Base-by-base conservation (phyloP, 2,329 filamentous ascomycete genomes). In the Cladophialophora exuberans region DNA sequence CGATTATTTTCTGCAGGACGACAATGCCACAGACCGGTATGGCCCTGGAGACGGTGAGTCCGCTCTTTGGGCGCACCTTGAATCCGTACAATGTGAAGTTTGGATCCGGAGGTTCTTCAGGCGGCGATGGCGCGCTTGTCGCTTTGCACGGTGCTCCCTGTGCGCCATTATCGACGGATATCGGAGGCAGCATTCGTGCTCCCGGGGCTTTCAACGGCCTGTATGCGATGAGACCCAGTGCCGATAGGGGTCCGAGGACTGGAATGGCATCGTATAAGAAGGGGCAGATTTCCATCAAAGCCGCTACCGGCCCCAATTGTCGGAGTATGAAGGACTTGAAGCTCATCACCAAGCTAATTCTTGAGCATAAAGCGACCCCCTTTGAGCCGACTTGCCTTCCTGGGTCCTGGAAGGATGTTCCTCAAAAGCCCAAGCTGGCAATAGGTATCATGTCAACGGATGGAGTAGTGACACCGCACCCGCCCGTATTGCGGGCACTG, bases 71-170 rank as follows among this genome's bases (percentile, higher is more conserved):
- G 1, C 85, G 85, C 28, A 82, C 82, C 0, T 68, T 86, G 1
- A 88, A 87, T 64, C 86, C 87, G 0, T 73, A 79, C 52, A 87
- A 87, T 54, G 75, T 80, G 1, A 71, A 75, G 18, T 73, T 85
- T 23, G 83, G 80, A 0, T 76, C 83, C 0, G 86, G 87, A 5
- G 86, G 87, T 2, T 83, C 79, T 10, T 83, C 81, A 0, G 86
- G 86, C 10, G 87, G 87, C 10, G 84, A 87, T 66, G 83, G 78
- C 0, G 82, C 79, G 0, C 67, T 86, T 11, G 61, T 86, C n/a
- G 79, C 78, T 4, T 76, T 86, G 72, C 73, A 76, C 20, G 83
- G 84, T 15, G 26, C 33, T 17, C 35, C 42, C n/a, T n/a, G n/a
- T n/a, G n/a, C n/a, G n/a, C n/a, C n/a, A n/a, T n/a, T n/a, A n/a